Evolutionary conservation across 1,284 basidiomycete genomes (phyloP), one percentile per base, ranked within the genome.

Genomic region (Leucoagaricus sp.): DNA sequence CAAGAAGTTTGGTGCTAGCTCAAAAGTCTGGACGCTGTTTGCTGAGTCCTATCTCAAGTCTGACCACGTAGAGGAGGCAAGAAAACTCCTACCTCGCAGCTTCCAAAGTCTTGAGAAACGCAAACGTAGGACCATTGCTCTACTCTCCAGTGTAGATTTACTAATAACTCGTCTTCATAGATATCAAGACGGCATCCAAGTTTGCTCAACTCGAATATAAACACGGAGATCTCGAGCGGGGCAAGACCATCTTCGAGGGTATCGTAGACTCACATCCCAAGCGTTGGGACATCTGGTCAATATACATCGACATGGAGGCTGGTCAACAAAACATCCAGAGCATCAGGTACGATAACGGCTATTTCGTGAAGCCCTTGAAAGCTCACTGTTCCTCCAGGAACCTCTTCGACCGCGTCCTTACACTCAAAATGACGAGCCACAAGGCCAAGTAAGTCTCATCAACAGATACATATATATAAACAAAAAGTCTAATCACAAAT

Each of bases 191-290:
- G 0, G 96, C 98, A 61, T 90, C 92, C 40, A 91, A 90, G 66
- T 98, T 98, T 69, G 96, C 96, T 0, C 89, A 97, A 65, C 78
- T 97, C 31, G 97, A 99, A 72, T 99, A 98, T 75, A 95, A 92
- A 71, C 76, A 91, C 29, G 97, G 96, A 12, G 96, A 98, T 62
- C 79, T 93, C 1, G 97, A 99, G 72, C 86, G 96, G 48, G 97
- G 95, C 19, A 90, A 92, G 68, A 98, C 96, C 0, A 83, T 99
- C 54, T 99, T 98, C 61, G 97, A 99, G 70, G 97, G 96, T 34
- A 91, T 99, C 55, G 80, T 99, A 28, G 94, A 96, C 69, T 92
- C 89, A 13, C 93, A 98, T 74, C 89, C 95, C 2, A 98, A 96
- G 71, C 86, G 94, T 48, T 88, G 95, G 77, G 96, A 99, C 70